These are phyloP conservation scores for Nitzschia palea DNA, from an alignment of 108 stramenopile genomes.

Conservation along the genomic window DNA sequence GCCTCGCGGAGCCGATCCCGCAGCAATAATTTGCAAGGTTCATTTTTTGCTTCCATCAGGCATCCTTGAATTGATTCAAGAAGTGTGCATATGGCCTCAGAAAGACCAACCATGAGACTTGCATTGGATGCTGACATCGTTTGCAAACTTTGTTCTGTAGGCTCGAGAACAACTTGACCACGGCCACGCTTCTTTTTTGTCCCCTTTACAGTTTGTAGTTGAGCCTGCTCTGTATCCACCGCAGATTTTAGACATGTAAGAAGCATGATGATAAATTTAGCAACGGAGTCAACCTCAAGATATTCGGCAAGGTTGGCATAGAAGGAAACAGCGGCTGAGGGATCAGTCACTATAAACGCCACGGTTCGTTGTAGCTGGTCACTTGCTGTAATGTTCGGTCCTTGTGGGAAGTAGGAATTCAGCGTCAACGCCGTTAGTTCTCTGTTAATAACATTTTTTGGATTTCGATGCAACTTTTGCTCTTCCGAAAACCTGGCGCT, in stretches of 20 bases:
- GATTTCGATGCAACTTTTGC: constrained; percentile 39
- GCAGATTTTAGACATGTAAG: constrained; percentile 64
- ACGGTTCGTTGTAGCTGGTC: constrained; percentile 84
- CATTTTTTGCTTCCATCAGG: constrained; percentile 10
- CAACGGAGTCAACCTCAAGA: constrained; percentile 63
- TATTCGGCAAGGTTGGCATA: constrained; percentile 74
- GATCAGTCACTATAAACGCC: constrained; percentile 67
- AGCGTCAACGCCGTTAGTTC: constrained; percentile 76
- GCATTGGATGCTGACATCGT: constrained; percentile 44
- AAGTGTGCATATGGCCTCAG: constrained; percentile 59
- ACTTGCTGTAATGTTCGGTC: constrained; percentile 49
- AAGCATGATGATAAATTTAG: constrained; percentile 85
- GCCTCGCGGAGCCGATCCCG: constrained; percentile 53
- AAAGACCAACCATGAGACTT: constrained; percentile 60
- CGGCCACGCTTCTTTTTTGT: constrained; percentile 25
- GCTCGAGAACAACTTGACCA: constrained; percentile 28
- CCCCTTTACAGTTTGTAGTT: constrained; percentile 9
- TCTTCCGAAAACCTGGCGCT: constrained; percentile 78
- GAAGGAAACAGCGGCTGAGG: constrained; percentile 81
- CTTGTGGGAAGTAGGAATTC: constrained; percentile 91
- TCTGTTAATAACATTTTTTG: constrained; percentile 58
- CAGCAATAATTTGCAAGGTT: constrained; percentile 37
- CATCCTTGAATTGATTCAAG: constrained; percentile 59
- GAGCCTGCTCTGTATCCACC: constrained; percentile 38
- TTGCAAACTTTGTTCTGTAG: constrained; percentile 9